Evolutionary conservation across 106 monocot genomes (phyloP), one percentile per base, ranked within the genome.

Genomic region (Phalaenopsis aphrodite): DNA sequence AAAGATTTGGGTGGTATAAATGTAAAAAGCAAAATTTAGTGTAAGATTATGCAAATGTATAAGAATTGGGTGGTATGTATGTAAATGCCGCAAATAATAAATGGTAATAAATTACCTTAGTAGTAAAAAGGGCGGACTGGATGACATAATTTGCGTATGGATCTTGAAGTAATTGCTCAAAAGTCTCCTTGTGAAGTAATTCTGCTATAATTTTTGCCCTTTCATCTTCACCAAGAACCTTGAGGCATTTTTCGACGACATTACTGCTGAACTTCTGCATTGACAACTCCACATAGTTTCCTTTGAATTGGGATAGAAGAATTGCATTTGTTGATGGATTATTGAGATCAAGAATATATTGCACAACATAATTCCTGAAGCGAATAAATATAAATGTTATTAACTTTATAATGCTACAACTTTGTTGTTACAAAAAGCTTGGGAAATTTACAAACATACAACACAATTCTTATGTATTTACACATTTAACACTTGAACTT

Each of bases 91-190:
- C 30, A 65, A 24, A 23, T 21, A 7, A 23, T 65, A 36, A 10
- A 11, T 52, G 3, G 12, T 10, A 52, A 52, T 10, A 12, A 12
- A 12, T 52, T 76, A 99, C 98, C 98, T 94, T 91, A 36, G 90
- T 85, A 66, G 39, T 66, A 18, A 55, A 46, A 37, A 94, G 84
- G 43, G 98, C 98, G 75, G 88, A 81, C 46, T 91, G 91, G 80
- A 99, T 91, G 65, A 99, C 98, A 83, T 94, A 99, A 83, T 99
- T 99, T 24, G 91, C 92, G 56, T 78, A 99, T 8, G 92, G 98
- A 71, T 99, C 84, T 77, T 99, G 98, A 21, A 99, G 72, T 15
- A 99, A 38, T 52, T 82, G 88, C n/a, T 91, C 91, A 52, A 99
- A 99, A 2, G 56, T 81, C 23, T 88, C 72, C 12, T 78, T 55